Evolutionary conservation across 1,139 yeast species (phyloP), one percentile per base, ranked within the genome.

Genomic region (Blastobotrys elegans): DNA sequence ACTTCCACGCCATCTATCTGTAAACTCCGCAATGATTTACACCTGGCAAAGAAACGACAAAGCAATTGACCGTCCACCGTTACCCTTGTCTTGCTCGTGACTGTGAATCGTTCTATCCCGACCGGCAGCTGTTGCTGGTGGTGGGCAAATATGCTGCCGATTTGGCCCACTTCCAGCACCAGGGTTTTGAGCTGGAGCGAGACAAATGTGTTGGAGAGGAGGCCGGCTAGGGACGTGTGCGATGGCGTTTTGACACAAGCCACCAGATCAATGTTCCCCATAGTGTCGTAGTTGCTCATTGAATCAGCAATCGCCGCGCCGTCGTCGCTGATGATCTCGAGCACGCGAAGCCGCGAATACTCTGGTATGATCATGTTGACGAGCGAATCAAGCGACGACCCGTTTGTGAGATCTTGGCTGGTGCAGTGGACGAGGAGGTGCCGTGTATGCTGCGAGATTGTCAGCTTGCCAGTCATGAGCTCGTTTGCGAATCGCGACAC

Each of bases 301-400:
- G 31, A 5, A n/a, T 10, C 8, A 13, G 31, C 3, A 13, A 26
- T 20, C 13, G 29, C 22, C 4, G 13, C 31, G 10, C 44, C 44
- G 14, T 32, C 30, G n/a, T 32, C 24, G 20, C 30, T 32, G 20
- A 22, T 21, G 10, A 40, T 17, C 18, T 32, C 44, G 14, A 40
- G 29, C n/a, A 40, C 20, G 11, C 33, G 37, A 3, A 40, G 30
- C 11, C 20, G 31, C 2, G 32, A 18, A 2, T 32, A 4, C 22
- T 40, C 38, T 30, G 44, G 44, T 2, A 21, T 20, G 21, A 40
- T 10, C 31, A 40, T 17, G 20, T 24, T 24, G 8, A 40, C 31
- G n/a, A 40, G 14, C 14, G 44, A 32, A 18, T 24, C 38, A 13
- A 40, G 4, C 13, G 29, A 21, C 13, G 4, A 22, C 13, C 35